Base-by-base conservation (phyloP, 2,329 filamentous ascomycete genomes). In the Fusarium annulatum region DNA sequence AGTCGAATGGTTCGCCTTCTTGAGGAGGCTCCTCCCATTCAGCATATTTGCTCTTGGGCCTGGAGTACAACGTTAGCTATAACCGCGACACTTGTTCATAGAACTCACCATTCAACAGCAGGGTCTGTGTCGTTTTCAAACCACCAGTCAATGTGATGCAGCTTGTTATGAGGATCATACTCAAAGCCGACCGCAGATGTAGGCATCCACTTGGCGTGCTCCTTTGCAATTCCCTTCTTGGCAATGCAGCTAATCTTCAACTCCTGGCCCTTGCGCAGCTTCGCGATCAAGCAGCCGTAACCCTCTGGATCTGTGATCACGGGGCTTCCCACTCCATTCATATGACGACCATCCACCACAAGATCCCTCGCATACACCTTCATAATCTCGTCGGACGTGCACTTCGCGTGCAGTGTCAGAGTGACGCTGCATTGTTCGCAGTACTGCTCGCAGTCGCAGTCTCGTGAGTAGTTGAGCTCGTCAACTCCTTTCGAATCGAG, bases 211-310 rank as follows among this genome's bases (percentile, higher is more conserved):
- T 99, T 99, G 15, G 96, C 94, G 83, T 99, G 96, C 82, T 99
- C 96, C 87, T 99, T 99, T 42, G 96, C 95, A 74, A 98, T 98
- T 2, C 96, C 96, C 88, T 98, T 98, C 88, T 97, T 98, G 57
- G 96, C 96, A 74, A 98, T 93, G 81, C 96, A 98, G 70, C 90
- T 93, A 80, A 99, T 90, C 81, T 94, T 92, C 69, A 99, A 85
- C 83, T 97, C 95, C 84, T 99, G 96, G 5, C 93, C 94, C 79
- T 92, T 93, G 66, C 96, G 89, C 80, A 99, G 85, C 87, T 98
- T 98, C 79, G 93, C 94, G 74, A 99, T 96, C 76, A 98, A 87
- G 49, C 93, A 90, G 2, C 96, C 96, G 64, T 93, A 90, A 16
- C 92, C 91, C 57, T 96, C 93, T 2, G 92, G 89, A 81, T 99